A percentile compares a stretch with the other conserved stretches of the same genome.
Conservation (phyloP, 2,329 filamentous ascomycete species). For the Monilinia fructigena region DNA sequence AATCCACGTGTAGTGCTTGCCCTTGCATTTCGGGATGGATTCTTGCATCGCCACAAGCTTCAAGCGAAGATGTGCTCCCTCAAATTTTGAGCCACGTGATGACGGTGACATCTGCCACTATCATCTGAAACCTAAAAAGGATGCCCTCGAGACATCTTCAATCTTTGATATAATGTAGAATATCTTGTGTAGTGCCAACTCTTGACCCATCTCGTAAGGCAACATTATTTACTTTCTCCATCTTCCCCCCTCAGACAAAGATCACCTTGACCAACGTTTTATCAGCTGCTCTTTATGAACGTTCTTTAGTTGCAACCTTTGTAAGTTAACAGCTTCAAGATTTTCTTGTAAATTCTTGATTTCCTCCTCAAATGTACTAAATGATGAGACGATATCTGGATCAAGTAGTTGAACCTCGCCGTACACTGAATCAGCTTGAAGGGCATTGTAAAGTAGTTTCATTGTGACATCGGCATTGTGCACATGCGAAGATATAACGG, state of each 20-base stretch:
- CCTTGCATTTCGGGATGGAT: conserved; percentile 21
- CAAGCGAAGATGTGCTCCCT: not conserved
- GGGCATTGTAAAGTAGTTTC: conserved; percentile 50
- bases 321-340: conserved; percentile 42
- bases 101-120: conserved; percentile 23
- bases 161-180: conserved; percentile 18
- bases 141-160: conserved; percentile 8
- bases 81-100: conserved; percentile 15
- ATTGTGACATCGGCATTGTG: conserved; percentile 50
- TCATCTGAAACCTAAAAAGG: conserved; percentile 20
- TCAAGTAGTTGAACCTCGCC: conserved; percentile 51
- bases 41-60: conserved; percentile 20
- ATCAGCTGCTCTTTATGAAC: conserved; percentile 52
- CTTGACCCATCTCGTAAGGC: not conserved
- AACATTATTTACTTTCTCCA: not conserved
- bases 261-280: conserved; percentile 43
- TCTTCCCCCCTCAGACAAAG: conserved; percentile 16
- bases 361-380: conserved; percentile 42
- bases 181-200: not conserved
- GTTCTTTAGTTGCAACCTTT: conserved; percentile 44
- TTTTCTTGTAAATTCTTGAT: conserved; percentile 43
- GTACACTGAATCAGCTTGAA: conserved; percentile 54
- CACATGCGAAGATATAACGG: conserved; percentile 44
- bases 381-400: conserved; percentile 51
- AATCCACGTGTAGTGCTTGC: conserved; percentile 18